These are phyloP conservation scores for Macrolepiota albuminosa DNA, from an alignment of 768 basidiomycete genomes.

Conservation along the genomic window DNA sequence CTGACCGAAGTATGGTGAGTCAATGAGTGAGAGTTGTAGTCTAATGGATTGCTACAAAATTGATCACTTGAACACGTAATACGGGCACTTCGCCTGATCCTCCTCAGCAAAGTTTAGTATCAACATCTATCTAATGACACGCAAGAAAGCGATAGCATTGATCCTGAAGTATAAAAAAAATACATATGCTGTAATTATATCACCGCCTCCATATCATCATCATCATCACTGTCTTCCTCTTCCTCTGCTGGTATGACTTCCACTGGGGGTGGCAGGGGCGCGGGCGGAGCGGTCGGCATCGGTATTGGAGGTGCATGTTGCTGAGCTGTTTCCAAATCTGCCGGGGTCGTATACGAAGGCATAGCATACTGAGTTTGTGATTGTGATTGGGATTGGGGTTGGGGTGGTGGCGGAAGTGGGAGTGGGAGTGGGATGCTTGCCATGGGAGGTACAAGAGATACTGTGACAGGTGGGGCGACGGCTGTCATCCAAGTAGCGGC, in stretches of 20 bases:
- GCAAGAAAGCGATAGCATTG: neutral
- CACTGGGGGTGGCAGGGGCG: neutral
- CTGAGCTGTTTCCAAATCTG: neutral
- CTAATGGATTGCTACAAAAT: no score
- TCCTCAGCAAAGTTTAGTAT: no score
- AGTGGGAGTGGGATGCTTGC: neutral
- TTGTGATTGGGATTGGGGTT: no score
- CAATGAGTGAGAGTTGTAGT: no score
- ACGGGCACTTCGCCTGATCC: no score
- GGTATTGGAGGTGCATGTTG: neutral
- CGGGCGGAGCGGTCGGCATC: neutral
- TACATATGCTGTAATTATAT: conserved; percentile 19
- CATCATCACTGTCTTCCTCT: conserved; percentile 27
- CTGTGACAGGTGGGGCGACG: neutral
- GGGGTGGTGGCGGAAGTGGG: neutral
- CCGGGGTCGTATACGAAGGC: neutral
- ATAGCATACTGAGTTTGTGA: neutral
- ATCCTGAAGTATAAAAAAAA: neutral
- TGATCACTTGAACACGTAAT: no score
- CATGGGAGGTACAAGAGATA: neutral
- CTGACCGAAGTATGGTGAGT: no score
- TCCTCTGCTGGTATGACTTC: conserved; percentile 6
- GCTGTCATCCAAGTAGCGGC: neutral
- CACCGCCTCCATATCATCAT: conserved; percentile 44
- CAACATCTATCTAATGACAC: neutral